Base-by-base conservation (phyloP, 2,329 filamentous ascomycete species). In the Lojkania enalia region DNA sequence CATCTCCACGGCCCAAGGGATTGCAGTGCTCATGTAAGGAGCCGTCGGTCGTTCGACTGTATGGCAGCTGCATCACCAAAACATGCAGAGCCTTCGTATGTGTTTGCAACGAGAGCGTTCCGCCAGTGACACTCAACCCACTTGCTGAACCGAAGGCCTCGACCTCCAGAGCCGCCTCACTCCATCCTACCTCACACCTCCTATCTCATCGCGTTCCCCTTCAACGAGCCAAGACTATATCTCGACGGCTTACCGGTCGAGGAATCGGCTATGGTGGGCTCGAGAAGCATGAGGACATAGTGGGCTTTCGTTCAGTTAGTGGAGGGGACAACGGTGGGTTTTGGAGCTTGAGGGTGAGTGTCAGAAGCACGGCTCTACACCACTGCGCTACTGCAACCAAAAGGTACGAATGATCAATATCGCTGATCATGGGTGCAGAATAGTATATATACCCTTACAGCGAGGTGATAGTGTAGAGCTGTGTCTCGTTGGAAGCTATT, bases 21-120 rank as follows among this genome's bases (percentile, higher is more conserved):
- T n/a, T n/a, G n/a, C n/a, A n/a, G n/a, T n/a, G n/a, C n/a, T n/a
- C n/a, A n/a, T n/a, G n/a, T n/a, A n/a, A n/a, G n/a, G n/a, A n/a
- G n/a, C n/a, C n/a, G n/a, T n/a, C n/a, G n/a, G 35, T 20, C 19
- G 35, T 37, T 37, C 20, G 35, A 37, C 35, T 19, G 30, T 33
- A 27, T n/a, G 30, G 16, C 30, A 11, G 16, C n/a, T 33, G 30
- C 16, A 33, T 33, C 30, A 16, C 30, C 30, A 33, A 33, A 33
- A 11, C 9, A 33, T 33, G 9, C 30, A 9, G 30, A 33, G 30
- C 30, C 30, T 33, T 33, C 30, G 30, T 33, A 11, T 9, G 30
- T 15, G 35, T 19, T 19, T 20, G 35, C 13, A 37, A 37, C 35
- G 35, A 19, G 9, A 15, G 14, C 35, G 14, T 20, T 37, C 15